Conservation (phyloP, 805 yeast species). For the Candida piceae region DNA sequence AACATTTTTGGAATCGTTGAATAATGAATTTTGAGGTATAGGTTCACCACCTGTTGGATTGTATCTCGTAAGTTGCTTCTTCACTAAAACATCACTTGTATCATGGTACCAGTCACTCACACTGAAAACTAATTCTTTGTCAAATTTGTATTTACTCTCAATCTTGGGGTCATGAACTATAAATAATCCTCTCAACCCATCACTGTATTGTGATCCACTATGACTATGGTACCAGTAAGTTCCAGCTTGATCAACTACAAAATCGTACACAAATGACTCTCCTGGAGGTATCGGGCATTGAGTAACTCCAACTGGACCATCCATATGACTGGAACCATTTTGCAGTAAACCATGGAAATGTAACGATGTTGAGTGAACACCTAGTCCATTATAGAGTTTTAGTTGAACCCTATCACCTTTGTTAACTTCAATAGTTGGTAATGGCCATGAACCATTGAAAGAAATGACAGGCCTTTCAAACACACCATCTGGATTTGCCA, state of each 20-base stretch:
- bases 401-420: conserved; percentile 60
- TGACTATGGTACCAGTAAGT: conserved; percentile 87
- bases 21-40: conserved; percentile 58
- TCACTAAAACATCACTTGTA: conserved; percentile 40
- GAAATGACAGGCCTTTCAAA: conserved; percentile 55
- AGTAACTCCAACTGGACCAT: conserved; percentile 75
- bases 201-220: conserved; percentile 71
- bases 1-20: conserved; percentile 59
- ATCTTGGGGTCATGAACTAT: conserved; percentile 52
- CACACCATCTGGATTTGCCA: conserved; percentile 64
- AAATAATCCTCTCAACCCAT: conserved; percentile 68
- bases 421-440: conserved; percentile 60
- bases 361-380: conserved; percentile 46
- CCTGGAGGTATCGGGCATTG: conserved; percentile 78
- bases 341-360: conserved; percentile 81
- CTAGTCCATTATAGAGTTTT: conserved; percentile 57
- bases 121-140: conserved; percentile 54
- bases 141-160: conserved; percentile 49
- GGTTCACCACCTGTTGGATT: conserved; percentile 89
- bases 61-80: conserved; percentile 52
- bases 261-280: conserved; percentile 61
- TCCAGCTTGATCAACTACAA: conserved; percentile 68
- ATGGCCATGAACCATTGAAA: conserved; percentile 68
- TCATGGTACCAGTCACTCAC: conserved; percentile 63
- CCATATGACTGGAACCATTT: conserved; percentile 58